These are phyloP conservation scores for Casuarina glauca DNA, from an alignment of 306 rosid species.

Conservation along the genomic window DNA sequence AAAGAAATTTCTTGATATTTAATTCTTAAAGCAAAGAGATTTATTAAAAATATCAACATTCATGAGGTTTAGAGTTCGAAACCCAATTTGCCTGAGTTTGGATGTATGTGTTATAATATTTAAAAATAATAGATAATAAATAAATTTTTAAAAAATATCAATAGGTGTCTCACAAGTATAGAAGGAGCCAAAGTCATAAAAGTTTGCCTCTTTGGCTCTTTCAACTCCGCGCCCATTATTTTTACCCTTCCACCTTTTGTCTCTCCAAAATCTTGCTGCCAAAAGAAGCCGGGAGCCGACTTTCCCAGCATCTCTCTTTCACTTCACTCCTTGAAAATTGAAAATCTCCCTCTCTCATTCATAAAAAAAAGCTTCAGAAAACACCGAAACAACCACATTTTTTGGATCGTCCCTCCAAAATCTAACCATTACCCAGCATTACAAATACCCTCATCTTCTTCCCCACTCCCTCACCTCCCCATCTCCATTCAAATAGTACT, in stretches of 20 bases:
- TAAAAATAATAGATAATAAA: no score
- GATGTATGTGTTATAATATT: no score
- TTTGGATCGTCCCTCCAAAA: slow-evolving; percentile 1
- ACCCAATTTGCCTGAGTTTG: no score
- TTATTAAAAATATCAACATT: no score
- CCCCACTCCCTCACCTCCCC: background rate
- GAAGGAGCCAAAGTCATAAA: background rate
- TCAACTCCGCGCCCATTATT: slow-evolving; percentile 3
- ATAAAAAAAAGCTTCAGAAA: background rate
- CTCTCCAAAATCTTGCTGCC: background rate
- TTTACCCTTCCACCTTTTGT: background rate
- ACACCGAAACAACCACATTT: background rate
- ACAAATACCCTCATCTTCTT: background rate
- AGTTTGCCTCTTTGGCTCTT: background rate
- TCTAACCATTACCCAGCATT: background rate
- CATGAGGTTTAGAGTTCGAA: no score
- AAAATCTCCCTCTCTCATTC: background rate
- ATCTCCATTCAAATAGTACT: no score
- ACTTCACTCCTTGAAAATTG: slow-evolving; percentile 1
- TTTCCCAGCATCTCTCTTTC: background rate
- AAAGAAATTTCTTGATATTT: no score
- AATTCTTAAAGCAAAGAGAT: no score
- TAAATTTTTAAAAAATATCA: no score
- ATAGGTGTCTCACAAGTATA: background rate
- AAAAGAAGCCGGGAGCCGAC: background rate